phyloP scores from a whole-genome alignment of 2,329 filamentous ascomycete species.

The Rachicladosporium sp. region DNA sequence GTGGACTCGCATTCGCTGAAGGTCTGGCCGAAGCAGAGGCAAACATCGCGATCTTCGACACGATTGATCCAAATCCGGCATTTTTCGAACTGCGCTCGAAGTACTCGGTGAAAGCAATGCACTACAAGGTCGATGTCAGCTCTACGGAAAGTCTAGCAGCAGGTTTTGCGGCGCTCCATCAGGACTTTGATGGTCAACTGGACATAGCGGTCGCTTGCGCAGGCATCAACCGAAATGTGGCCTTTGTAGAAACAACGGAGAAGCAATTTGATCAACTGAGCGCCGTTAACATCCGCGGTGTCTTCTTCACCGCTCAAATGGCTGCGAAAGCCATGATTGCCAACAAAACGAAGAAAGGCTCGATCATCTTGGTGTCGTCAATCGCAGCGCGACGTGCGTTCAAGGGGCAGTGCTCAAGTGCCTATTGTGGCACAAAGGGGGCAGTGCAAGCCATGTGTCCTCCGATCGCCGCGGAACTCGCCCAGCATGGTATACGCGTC shows the following conservation, averaged over 20 bases:
- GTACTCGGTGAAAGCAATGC: constrained; percentile 46
- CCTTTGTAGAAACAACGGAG: constrained; percentile 34
- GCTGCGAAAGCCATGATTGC: constrained; percentile 40
- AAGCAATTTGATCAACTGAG: constrained; percentile 31
- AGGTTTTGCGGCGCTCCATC: constrained; percentile 24
- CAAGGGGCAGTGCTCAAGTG: constrained; percentile 31
- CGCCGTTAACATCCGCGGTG: constrained; percentile 32
- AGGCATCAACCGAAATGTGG: constrained; percentile 33
- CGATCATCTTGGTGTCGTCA: constrained; percentile 42
- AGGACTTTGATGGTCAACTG: constrained; percentile 25
- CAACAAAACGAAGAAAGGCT: constrained; percentile 38
- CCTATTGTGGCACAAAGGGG: constrained; percentile 32
- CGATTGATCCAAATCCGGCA: constrained; percentile 35
- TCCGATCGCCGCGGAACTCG: constrained; percentile 26
- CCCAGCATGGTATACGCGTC: constrained; percentile 22
- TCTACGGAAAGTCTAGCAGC: constrained; percentile 19
- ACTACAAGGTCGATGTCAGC: constrained; percentile 25
- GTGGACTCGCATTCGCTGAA: constrained; percentile 53
- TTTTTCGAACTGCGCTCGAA: constrained; percentile 27
- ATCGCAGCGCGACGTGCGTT: constrained; percentile 43
- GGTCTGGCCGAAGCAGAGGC: constrained; percentile 58
- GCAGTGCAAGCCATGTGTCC: constrained; percentile 31
- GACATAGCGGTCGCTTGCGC: constrained; percentile 36
- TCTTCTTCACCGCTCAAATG: constrained; percentile 36
- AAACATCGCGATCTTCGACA: constrained; percentile 44